A percentile compares a stretch with the other conserved stretches of the same genome.
These are phyloP conservation scores for Hortaea werneckii DNA, from an alignment of 2,329 filamentous ascomycete species.

Conservation along the genomic window DNA sequence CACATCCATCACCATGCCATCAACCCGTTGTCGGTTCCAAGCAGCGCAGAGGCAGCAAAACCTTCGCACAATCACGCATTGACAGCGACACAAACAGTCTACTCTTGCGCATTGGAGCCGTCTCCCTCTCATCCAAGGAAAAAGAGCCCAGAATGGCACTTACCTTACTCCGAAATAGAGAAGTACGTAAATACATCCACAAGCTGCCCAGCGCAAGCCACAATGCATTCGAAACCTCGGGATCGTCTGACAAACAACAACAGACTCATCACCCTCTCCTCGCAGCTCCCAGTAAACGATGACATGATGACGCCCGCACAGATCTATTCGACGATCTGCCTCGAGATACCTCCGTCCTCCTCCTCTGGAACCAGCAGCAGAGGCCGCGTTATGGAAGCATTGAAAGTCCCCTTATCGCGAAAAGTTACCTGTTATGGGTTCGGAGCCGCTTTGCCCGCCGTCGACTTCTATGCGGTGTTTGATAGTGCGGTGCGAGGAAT, in stretches of 20 bases:
- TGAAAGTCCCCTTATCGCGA: constrained; percentile 9
- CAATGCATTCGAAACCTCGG: too few relatives aligned
- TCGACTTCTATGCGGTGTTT: background rate
- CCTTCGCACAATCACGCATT: constrained; percentile 11
- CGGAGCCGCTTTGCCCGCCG: constrained; percentile 11
- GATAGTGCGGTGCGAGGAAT: background rate
- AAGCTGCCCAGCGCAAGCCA: too few relatives aligned
- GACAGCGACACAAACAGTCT: constrained; percentile 11
- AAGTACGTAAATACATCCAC: too few relatives aligned
- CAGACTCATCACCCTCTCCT: constrained; percentile 13
- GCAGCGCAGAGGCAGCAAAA: background rate
- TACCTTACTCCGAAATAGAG: constrained; percentile 18
- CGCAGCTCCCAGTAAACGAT: constrained; percentile 12
- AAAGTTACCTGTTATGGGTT: constrained; percentile 12
- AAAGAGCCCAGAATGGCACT: constrained; percentile 8
- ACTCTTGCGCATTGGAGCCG: constrained; percentile 4
- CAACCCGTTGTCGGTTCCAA: constrained; percentile 6
- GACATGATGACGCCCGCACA: constrained; percentile 15
- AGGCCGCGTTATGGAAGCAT: constrained; percentile 8
- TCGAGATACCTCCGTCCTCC: constrained; percentile 1
- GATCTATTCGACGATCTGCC: constrained; percentile 11
- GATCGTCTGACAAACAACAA: too few relatives aligned
- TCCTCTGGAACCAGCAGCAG: background rate
- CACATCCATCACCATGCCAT: constrained; percentile 11
- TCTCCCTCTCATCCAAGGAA: background rate